phyloP scores from a whole-genome alignment of 768 basidiomycete genomes.

The Kwoniella mangroviensis region DNA sequence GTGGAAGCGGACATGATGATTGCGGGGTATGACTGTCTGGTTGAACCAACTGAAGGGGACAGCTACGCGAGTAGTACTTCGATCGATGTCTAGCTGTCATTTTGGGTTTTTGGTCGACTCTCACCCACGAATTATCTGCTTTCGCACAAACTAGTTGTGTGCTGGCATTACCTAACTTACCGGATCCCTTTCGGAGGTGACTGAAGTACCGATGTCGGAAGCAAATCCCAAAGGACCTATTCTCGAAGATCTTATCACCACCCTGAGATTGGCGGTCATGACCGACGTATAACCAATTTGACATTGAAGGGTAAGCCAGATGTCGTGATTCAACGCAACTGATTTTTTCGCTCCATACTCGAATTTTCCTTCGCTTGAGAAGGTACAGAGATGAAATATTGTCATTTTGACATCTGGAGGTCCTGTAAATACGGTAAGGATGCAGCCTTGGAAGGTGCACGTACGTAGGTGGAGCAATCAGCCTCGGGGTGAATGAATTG shows the following conservation, averaged over 20 bases:
- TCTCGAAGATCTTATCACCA: not conserved
- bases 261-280: not conserved
- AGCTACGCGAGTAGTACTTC: no score
- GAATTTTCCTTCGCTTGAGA: not conserved
- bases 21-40: no score
- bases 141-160: no score
- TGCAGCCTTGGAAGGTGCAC: not conserved
- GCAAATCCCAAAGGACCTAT: not conserved
- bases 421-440: not conserved
- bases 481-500: not conserved
- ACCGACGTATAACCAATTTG: not conserved
- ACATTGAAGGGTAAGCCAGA: not conserved
- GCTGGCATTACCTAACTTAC: no score
- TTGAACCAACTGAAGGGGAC: no score
- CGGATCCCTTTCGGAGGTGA: no score
- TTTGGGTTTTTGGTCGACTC: no score
- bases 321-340: slow-evolving; percentile 19
- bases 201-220: not conserved
- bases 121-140: no score
- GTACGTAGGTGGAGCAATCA: slow-evolving; percentile 1
- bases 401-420: not conserved
- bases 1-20: slow-evolving; percentile 5
- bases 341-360: not conserved
- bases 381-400: not conserved
- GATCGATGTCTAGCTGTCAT: no score